Evolutionary conservation across 345 rosid species (phyloP).

Genomic region (Reutealis trisperma): DNA sequence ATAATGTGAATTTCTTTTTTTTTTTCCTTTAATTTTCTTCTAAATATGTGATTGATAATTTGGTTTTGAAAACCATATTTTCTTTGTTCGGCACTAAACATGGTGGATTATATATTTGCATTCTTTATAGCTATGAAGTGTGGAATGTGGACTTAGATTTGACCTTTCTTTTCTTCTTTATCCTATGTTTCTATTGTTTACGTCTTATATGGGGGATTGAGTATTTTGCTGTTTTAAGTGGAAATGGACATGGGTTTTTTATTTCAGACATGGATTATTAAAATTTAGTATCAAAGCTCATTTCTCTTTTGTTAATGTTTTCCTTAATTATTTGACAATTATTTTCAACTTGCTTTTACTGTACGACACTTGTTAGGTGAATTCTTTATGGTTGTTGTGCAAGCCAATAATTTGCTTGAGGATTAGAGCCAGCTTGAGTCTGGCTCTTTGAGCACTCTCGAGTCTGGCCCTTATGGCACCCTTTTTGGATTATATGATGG

Average conservation of each 20-base stretch:
- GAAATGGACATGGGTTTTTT: slow-evolving; percentile 19
- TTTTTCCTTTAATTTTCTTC: neutral
- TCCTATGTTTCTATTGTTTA: slow-evolving; percentile 6
- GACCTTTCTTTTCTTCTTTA: slow-evolving; percentile 16
- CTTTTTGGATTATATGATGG: slow-evolving; percentile 37
- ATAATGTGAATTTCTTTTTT: slow-evolving; percentile 34
- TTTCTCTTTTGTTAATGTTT: neutral
- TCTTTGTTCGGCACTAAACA: neutral
- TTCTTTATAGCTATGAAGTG: slow-evolving; percentile 8
- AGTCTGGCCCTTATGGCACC: slow-evolving; percentile 33
- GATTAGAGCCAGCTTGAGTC: slow-evolving; percentile 40
- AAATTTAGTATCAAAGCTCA: neutral
- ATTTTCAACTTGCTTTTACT: neutral
- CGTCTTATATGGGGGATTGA: neutral
- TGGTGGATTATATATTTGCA: neutral
- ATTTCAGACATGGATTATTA: slow-evolving; percentile 5
- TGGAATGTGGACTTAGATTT: slow-evolving; percentile 28
- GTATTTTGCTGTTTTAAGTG: slow-evolving; percentile 5
- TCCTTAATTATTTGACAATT: slow-evolving; percentile 5
- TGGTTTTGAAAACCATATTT: neutral
- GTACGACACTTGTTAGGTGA: slow-evolving; percentile 35
- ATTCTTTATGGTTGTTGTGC: slow-evolving; percentile 38
- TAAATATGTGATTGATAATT: slow-evolving; percentile 6
- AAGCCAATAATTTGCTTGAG: slow-evolving; percentile 40
- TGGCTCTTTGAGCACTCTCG: slow-evolving; percentile 29